A percentile compares a stretch with the other conserved stretches of the same genome.
Conservation (phyloP, 2,329 filamentous ascomycete genomes). For the Gaeumannomyces tritici region DNA sequence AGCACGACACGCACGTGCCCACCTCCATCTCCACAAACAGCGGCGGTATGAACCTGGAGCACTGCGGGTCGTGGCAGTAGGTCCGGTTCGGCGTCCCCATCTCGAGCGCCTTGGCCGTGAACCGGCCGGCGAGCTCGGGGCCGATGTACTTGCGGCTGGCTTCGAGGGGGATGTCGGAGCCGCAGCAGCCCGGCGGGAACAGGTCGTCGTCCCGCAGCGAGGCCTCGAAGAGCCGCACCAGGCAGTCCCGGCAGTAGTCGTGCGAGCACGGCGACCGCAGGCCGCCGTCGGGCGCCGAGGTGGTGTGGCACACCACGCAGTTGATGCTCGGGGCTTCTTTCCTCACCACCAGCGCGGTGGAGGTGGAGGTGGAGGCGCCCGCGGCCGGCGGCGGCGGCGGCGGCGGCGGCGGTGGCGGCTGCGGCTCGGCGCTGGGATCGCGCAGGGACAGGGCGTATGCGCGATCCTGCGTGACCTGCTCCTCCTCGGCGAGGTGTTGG, state of each 20-base stretch:
- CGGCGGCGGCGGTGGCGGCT: too few relatives aligned
- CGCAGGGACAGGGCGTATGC: background rate
- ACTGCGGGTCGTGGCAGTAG: conserved; percentile 35
- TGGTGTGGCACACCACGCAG: background rate
- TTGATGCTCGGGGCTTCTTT: too few relatives aligned
- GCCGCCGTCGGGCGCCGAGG: background rate
- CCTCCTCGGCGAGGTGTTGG: background rate
- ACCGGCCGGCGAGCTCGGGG: conserved; percentile 19
- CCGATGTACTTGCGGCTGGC: conserved; percentile 23
- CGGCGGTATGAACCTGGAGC: conserved; percentile 33
- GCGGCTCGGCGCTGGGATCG: background rate
- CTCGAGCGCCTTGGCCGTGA: conserved; percentile 33
- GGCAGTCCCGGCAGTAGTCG: conserved; percentile 38
- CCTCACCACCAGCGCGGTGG: too few relatives aligned
- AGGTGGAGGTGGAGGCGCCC: too few relatives aligned
- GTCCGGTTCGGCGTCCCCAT: conserved; percentile 31
- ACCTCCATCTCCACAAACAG: conserved; percentile 18
- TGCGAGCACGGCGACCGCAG: conserved; percentile 25
- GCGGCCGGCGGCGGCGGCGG: too few relatives aligned
- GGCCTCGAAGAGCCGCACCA: conserved; percentile 28
- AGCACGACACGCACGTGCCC: conserved; percentile 33
- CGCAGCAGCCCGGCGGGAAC: conserved; percentile 44
- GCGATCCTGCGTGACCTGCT: background rate
- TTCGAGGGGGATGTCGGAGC: conserved; percentile 25
- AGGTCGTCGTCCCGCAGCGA: conserved; percentile 35